Percentiles rank a stretch among this genome's conserved stretches.
Conservation (phyloP, 805 yeast species). For the Myxozyma kluyveri region DNA sequence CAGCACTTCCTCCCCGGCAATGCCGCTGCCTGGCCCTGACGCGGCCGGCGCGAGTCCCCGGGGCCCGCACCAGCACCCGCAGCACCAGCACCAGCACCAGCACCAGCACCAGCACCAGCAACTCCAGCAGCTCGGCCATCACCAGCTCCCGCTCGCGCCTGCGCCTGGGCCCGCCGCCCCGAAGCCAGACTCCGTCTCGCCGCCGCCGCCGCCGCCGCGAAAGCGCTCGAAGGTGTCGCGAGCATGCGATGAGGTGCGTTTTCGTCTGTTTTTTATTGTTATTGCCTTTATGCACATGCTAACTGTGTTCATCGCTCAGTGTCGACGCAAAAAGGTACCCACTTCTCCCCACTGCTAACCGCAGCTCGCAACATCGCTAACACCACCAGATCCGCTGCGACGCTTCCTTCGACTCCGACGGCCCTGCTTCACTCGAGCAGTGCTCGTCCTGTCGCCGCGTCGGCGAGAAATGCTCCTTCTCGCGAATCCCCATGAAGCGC, state of each 20-base stretch:
- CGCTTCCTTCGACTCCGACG: slow-evolving; percentile 34
- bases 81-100: background rate
- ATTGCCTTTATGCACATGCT: background rate
- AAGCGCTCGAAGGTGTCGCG: slow-evolving; percentile 56
- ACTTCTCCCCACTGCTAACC: slow-evolving; percentile 16
- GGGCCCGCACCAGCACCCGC: background rate
- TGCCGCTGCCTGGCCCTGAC: slow-evolving; percentile 39
- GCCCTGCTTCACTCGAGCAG: too few relatives aligned
- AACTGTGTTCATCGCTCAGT: slow-evolving; percentile 30
- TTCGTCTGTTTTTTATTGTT: background rate
- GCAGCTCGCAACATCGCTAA: background rate
- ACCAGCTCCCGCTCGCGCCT: too few relatives aligned
- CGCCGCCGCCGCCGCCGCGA: slow-evolving; percentile 35
- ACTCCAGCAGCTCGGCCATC: background rate
- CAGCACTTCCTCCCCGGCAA: slow-evolving; percentile 34
- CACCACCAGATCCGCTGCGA: slow-evolving; percentile 43
- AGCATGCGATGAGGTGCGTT: slow-evolving; percentile 51
- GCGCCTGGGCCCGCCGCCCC: background rate
- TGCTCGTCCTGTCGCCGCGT: slow-evolving; percentile 55
- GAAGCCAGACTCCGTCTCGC: too few relatives aligned
- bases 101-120: background rate
- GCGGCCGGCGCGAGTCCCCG: background rate
- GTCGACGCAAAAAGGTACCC: slow-evolving; percentile 44
- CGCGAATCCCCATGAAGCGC: slow-evolving; percentile 57
- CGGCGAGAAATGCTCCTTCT: slow-evolving; percentile 53